These are phyloP conservation scores for Xylaria sp. DNA, from an alignment of 2,329 filamentous ascomycete genomes.

Conservation along the genomic window DNA sequence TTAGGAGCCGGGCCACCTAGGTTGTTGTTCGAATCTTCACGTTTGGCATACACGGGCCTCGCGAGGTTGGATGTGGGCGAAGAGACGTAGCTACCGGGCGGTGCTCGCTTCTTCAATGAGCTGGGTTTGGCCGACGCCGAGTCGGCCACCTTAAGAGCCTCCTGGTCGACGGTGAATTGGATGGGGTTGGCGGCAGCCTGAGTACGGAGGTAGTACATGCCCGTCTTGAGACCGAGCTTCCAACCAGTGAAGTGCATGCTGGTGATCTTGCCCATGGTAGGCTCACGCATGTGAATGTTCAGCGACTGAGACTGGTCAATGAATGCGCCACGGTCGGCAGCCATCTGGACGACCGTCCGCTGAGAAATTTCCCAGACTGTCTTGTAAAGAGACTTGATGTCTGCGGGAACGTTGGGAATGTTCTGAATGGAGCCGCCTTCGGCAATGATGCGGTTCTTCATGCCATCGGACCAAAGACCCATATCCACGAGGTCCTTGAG, in stretches of 20 bases:
- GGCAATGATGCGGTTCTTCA: constrained; percentile 99
- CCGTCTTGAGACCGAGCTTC: constrained; percentile 99
- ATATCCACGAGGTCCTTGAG: constrained; percentile 98
- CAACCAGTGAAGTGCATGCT: constrained; percentile 99
- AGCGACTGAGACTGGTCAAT: constrained; percentile 99
- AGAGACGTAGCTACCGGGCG: constrained; percentile 57
- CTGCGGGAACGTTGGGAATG: constrained; percentile 92
- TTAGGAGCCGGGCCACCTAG: constrained; percentile 49
- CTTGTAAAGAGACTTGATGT: constrained; percentile 98
- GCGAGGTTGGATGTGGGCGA: constrained; percentile 64
- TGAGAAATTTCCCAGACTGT: constrained; percentile 99
- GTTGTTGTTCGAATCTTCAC: constrained; percentile 47
- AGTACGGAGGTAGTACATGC: constrained; percentile 99
- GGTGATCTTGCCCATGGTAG: constrained; percentile 99
- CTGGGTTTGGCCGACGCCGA: constrained; percentile 69
- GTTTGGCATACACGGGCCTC: constrained; percentile 66
- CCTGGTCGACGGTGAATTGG: constrained; percentile 98
- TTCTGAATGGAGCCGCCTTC: constrained; percentile 95
- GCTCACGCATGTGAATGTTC: constrained; percentile 99
- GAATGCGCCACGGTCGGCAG: constrained; percentile 95
- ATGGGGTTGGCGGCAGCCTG: constrained; percentile 96
- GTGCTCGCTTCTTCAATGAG: constrained; percentile 69
- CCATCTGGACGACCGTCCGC: constrained; percentile 94
- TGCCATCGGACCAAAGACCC: constrained; percentile 97
- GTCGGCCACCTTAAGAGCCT: constrained; percentile 86